These are phyloP conservation scores for Groenewaldozyma auringiensis DNA, from an alignment of 1,139 yeast species.

Conservation along the genomic window DNA sequence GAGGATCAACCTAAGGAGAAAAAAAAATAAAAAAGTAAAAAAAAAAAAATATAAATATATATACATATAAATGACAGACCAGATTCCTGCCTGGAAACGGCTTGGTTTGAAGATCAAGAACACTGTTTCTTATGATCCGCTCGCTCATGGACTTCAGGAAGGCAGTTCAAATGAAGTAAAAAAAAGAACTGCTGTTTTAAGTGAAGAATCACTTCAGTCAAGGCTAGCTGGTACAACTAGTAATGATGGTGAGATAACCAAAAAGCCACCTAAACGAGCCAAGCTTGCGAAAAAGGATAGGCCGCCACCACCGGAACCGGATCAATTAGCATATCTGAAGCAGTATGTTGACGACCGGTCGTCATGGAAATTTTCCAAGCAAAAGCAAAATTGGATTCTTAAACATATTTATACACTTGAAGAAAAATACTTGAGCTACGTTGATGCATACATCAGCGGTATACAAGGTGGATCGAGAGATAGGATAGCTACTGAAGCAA, in stretches of 20 bases:
- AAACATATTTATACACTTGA: conserved; percentile 57
- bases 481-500: conserved; percentile 49
- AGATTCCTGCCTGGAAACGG: conserved; percentile 85
- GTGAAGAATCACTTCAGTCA: background rate
- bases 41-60: background rate
- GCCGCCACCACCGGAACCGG: conserved; percentile 70
- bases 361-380: conserved; percentile 88
- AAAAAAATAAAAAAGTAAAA: background rate
- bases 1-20: background rate
- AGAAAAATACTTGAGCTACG: conserved; percentile 46
- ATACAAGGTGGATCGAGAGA: conserved; percentile 67
- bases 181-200: conserved; percentile 1
- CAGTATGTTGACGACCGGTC: conserved; percentile 54
- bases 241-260: conserved; percentile 43
- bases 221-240: conserved; percentile 23
- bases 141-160: conserved; percentile 17
- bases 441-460: conserved; percentile 54
- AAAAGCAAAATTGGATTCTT: conserved; percentile 87
- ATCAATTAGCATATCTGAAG: conserved; percentile 67
- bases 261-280: conserved; percentile 64
- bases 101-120: conserved; percentile 57
- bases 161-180: conserved; percentile 20
- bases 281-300: conserved; percentile 72
- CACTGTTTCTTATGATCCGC: conserved; percentile 31
- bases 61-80: conserved; percentile 2